Percentiles rank a stretch among this genome's conserved stretches.
Evolutionary conservation across 371 early-diverging fungal species (phyloP).

Genomic region (Parasitella parasitica): DNA sequence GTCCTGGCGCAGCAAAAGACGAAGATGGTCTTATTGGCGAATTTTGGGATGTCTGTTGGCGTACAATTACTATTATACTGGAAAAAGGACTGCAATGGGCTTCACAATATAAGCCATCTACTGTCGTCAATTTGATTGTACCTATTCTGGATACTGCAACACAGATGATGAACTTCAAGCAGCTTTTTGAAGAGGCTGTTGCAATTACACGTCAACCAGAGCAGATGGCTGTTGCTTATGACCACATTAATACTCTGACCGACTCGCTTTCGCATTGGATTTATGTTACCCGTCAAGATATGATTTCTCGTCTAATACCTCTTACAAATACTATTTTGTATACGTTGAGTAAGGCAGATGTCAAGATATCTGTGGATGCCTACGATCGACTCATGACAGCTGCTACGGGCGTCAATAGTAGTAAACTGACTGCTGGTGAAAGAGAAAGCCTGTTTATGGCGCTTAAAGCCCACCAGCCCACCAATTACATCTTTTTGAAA

Average conservation of each 20-base stretch:
- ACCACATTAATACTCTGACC: slow-evolving; percentile 14
- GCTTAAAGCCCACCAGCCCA: slow-evolving; percentile 42
- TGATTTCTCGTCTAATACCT: slow-evolving; percentile 36
- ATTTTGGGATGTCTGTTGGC: slow-evolving; percentile 44
- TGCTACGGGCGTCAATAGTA: slow-evolving; percentile 35
- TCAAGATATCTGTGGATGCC: slow-evolving; percentile 35
- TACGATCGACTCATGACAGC: slow-evolving; percentile 44
- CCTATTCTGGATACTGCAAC: slow-evolving; percentile 32
- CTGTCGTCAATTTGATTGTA: slow-evolving; percentile 29
- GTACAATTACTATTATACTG: slow-evolving; percentile 24
- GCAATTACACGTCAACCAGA: not conserved
- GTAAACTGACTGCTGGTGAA: slow-evolving; percentile 24
- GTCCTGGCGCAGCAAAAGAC: not conserved
- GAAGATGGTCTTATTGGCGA: slow-evolving; percentile 24
- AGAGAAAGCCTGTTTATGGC: slow-evolving; percentile 32
- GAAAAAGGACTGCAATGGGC: slow-evolving; percentile 37
- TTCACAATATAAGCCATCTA: slow-evolving; percentile 26
- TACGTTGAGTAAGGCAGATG: slow-evolving; percentile 21
- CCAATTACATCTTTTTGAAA: slow-evolving; percentile 38
- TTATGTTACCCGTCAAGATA: slow-evolving; percentile 39
- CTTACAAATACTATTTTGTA: slow-evolving; percentile 24
- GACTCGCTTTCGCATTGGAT: slow-evolving; percentile 49
- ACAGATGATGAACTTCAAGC: slow-evolving; percentile 21
- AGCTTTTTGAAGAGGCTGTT: slow-evolving; percentile 23
- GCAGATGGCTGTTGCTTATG: not conserved